These are phyloP conservation scores for Scutellaria barbata DNA, from an alignment of 257 asterid species.

Conservation along the genomic window DNA sequence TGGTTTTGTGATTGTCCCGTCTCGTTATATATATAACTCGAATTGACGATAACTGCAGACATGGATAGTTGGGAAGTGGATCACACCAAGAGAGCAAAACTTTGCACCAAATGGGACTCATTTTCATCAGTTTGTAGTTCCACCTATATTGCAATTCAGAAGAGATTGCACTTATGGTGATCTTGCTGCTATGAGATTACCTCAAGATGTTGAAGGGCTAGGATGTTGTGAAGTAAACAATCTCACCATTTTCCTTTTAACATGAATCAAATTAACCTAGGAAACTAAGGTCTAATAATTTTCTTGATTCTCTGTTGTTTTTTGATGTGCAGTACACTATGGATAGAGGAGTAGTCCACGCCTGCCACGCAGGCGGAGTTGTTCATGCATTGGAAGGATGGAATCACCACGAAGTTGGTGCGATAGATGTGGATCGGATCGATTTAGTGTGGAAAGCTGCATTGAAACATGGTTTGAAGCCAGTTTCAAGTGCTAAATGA, in stretches of 20 bases:
- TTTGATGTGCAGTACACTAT: constrained; percentile 65
- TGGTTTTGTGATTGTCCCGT: neutral
- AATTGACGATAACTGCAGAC: constrained; percentile 41
- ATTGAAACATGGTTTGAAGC: constrained; percentile 76
- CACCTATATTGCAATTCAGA: constrained; percentile 70
- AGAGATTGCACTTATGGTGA: constrained; percentile 91
- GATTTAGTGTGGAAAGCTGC: constrained; percentile 91
- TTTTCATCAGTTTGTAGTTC: constrained; percentile 95
- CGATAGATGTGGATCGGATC: constrained; percentile 76
- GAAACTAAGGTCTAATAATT: too few relatives aligned
- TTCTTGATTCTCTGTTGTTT: neutral
- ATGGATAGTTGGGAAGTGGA: constrained; percentile 97
- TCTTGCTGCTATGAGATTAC: constrained; percentile 91
- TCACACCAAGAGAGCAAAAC: constrained; percentile 76
- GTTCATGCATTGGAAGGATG: constrained; percentile 87
- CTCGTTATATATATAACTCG: neutral
- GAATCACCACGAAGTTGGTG: constrained; percentile 92
- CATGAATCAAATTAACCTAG: neutral
- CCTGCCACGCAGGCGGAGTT: constrained; percentile 93
- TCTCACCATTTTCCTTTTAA: neutral
- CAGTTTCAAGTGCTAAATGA: constrained; percentile 45
- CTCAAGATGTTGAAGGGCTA: constrained; percentile 78
- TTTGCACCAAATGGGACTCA: constrained; percentile 86
- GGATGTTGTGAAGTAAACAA: constrained; percentile 68
- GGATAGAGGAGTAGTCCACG: constrained; percentile 98